These are phyloP conservation scores for Sclerotinia trifoliorum DNA, from an alignment of 2,329 filamentous ascomycete genomes.

Conservation along the genomic window DNA sequence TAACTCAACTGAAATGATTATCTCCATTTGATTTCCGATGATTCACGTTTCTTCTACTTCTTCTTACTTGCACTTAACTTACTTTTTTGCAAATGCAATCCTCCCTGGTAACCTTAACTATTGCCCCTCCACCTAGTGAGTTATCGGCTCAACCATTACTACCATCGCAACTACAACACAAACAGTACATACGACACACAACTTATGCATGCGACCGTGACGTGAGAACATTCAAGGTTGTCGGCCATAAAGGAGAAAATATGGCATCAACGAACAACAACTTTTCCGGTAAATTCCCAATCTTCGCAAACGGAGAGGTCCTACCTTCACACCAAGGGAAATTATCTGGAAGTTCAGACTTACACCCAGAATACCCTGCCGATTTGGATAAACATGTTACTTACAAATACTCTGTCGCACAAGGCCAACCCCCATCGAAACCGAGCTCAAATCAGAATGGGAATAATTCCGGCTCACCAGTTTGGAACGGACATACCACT, in stretches of 20 bases:
- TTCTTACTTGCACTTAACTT: not conserved
- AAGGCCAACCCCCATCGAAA: slow-evolving; percentile 37
- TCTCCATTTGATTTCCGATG: not conserved
- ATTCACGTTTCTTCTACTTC: not conserved
- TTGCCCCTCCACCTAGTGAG: slow-evolving; percentile 24
- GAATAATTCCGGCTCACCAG: slow-evolving; percentile 7
- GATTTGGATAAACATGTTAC: slow-evolving; percentile 15
- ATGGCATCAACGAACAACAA: slow-evolving; percentile 41
- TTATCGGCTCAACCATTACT: slow-evolving; percentile 19
- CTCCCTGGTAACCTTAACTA: not conserved
- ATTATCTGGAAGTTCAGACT: slow-evolving; percentile 27
- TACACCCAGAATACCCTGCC: slow-evolving; percentile 24
- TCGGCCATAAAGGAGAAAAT: slow-evolving; percentile 20
- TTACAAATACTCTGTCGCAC: slow-evolving; percentile 20
- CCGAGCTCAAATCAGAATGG: slow-evolving; percentile 22
- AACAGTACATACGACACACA: slow-evolving; percentile 27
- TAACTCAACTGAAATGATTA: not conserved
- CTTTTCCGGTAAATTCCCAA: slow-evolving; percentile 38
- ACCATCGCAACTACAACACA: slow-evolving; percentile 16
- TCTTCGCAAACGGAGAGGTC: slow-evolving; percentile 20
- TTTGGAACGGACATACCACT: slow-evolving; percentile 15
- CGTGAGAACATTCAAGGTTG: slow-evolving; percentile 13
- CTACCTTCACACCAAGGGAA: slow-evolving; percentile 22
- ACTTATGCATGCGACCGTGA: slow-evolving; percentile 36
- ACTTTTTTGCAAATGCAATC: slow-evolving; percentile 2